A percentile compares a stretch with the other conserved stretches of the same genome.
phyloP scores from a whole-genome alignment of 2,329 filamentous ascomycete genomes.

The Penicillium sp. region DNA sequence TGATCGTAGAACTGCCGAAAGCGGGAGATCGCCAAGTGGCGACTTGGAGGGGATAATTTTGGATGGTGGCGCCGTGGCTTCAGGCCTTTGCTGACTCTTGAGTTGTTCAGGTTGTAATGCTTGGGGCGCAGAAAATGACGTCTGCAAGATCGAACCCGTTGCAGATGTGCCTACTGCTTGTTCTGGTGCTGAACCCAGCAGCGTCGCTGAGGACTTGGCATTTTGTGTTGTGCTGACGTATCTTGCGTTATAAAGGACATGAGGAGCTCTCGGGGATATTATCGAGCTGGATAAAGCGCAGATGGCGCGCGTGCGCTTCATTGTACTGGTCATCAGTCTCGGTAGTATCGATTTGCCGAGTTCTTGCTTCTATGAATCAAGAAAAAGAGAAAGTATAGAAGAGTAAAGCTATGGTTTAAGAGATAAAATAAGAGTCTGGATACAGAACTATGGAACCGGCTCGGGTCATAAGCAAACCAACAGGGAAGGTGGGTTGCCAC shows the following conservation, averaged over 20 bases:
- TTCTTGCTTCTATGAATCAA: neutral
- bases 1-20: constrained; percentile 36
- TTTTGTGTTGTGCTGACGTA: constrained; percentile 13
- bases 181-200: neutral
- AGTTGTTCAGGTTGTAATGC: neutral
- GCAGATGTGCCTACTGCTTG: neutral
- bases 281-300: neutral
- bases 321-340: neutral
- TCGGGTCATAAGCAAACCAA: constrained; percentile 5
- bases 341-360: neutral
- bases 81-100: neutral
- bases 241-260: neutral
- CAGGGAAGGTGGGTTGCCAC: constrained; percentile 8
- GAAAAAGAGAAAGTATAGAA: neutral
- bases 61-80: neutral
- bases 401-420: neutral
- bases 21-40: constrained; percentile 33
- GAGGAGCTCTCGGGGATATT: neutral
- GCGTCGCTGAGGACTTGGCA: constrained; percentile 10
- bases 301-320: constrained; percentile 9
- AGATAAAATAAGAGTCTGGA: neutral
- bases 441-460: neutral
- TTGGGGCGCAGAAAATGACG: constrained; percentile 4
- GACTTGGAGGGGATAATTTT: constrained; percentile 16
- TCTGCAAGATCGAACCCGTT: neutral